Base-by-base conservation (phyloP, 768 basidiomycete species). In the Podaxis sp. region DNA sequence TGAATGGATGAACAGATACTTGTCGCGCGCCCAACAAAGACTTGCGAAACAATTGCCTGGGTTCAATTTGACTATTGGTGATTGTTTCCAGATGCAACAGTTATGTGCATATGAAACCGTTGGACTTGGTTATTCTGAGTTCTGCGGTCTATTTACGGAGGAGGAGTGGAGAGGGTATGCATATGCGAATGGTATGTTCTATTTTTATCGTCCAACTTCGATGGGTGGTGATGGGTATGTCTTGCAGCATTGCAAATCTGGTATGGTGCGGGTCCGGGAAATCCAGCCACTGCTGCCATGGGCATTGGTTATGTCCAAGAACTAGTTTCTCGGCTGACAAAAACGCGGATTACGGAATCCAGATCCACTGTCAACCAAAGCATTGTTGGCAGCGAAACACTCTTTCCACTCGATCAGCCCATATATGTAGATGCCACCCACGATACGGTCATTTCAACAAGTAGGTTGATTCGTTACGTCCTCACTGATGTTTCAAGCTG, bases 91-190 rank as follows among this genome's bases (percentile, higher is more conserved):
- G 2, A 82, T 90, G 79, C 89, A 90, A 65, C 81, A 85, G 69
- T 74, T 85, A 65, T 91, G 90, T 66, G 87, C 89, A 7, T 91
- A 90, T 66, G 90, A 92, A 87, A 90, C 91, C 29, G 91, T 93
- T 50, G 82, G 90, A 0, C 83, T 93, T 4, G 90, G 90, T 0
- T 91, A 85, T 68, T 91, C 90, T 9, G 76, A 80, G 43, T 94
- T 93, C 71, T 94, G 91, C 64, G 83, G 81, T 47, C 72, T 93
- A 13, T 94, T 94, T 72, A 90, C 89, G 0, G 81, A 90, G 67
- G 85, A 88, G 36, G 92, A 93, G 70, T 94, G 91, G 91, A 81
- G 86, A 67, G 86, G 87, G 0, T 93, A 85, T 69, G 85, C 88
- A 66, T 93, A 94, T 61, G 77, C 82, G 15, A 68, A 68, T 58